phyloP scores from a whole-genome alignment of 495 filamentous ascomycete genomes.

The Chaetomium tenue region DNA sequence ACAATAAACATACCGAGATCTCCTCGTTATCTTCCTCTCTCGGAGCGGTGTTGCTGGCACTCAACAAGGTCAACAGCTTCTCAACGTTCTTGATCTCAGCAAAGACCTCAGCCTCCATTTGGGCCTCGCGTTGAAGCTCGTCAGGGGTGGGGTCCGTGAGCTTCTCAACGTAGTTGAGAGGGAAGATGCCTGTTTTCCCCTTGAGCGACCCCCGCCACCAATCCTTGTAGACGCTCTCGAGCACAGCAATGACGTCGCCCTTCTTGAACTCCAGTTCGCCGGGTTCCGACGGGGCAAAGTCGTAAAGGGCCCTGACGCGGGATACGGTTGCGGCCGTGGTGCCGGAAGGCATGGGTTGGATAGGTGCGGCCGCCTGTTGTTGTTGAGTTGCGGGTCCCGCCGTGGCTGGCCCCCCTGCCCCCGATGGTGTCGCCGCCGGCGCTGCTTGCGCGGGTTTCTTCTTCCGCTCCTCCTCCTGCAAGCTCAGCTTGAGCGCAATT shows the following conservation, averaged over 20 bases:
- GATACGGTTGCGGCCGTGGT: slow-evolving; percentile 98
- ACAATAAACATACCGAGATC: slow-evolving; percentile 64
- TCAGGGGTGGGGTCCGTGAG: slow-evolving; percentile 90
- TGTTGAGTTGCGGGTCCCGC: slow-evolving; percentile 24
- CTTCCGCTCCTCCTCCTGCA: slow-evolving; percentile 73
- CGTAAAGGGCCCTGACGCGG: slow-evolving; percentile 86
- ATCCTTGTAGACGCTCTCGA: slow-evolving; percentile 97
- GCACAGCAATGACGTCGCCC: slow-evolving; percentile 93
- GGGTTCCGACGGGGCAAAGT: slow-evolving; percentile 90
- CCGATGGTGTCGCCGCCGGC: slow-evolving; percentile 37
- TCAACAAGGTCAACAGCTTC: slow-evolving; percentile 88
- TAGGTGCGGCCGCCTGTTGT: slow-evolving; percentile 40
- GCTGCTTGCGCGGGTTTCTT: slow-evolving; percentile 36
- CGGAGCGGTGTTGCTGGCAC: slow-evolving; percentile 86
- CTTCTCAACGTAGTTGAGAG: slow-evolving; percentile 98
- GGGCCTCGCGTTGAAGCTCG: slow-evolving; percentile 90
- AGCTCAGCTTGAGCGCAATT: slow-evolving; percentile 87
- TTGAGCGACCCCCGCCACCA: slow-evolving; percentile 97
- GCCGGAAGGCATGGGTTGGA: slow-evolving; percentile 46
- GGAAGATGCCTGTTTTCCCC: slow-evolving; percentile 96
- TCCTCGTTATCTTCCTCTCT: slow-evolving; percentile 88
- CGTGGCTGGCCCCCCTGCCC: slow-evolving; percentile 28
- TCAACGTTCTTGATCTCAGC: slow-evolving; percentile 98
- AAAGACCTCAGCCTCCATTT: slow-evolving; percentile 97
- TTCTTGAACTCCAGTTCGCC: slow-evolving; percentile 95